Evolutionary conservation across 192 early-diverging fungal genomes (phyloP).

Genomic region (Mortierella alpina): DNA sequence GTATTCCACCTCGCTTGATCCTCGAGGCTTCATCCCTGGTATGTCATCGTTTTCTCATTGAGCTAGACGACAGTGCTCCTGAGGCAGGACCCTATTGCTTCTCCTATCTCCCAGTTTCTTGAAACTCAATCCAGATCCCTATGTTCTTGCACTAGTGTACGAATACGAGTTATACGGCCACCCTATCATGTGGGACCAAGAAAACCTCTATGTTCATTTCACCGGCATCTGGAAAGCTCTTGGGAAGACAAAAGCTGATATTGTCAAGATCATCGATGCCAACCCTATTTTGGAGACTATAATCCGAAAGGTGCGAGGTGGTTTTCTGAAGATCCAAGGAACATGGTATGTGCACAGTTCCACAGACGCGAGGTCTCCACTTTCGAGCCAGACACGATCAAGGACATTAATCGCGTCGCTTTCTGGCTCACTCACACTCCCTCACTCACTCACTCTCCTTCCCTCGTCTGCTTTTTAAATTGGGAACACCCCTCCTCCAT

Average conservation of each 20-base stretch:
- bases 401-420: background rate
- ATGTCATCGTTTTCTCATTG: constrained; percentile 5
- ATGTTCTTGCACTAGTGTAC: constrained; percentile 54
- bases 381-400: too few species aligned
- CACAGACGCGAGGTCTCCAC: background rate
- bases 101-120: background rate
- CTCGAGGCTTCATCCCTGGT: constrained; percentile 72
- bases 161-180: constrained; percentile 68
- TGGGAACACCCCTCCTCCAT: background rate
- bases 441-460: background rate
- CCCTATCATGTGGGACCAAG: constrained; percentile 75
- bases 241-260: constrained; percentile 68
- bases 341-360: constrained; percentile 62
- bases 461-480: background rate
- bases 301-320: constrained; percentile 69
- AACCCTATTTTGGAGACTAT: constrained; percentile 63
- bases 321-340: constrained; percentile 70
- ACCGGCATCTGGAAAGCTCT: constrained; percentile 72
- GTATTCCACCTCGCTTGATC: constrained; percentile 71
- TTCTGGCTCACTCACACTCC: background rate
- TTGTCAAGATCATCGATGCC: constrained; percentile 70
- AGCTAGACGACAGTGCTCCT: background rate
- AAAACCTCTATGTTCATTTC: constrained; percentile 69
- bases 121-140: too few species aligned
- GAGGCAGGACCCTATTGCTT: background rate